These are phyloP conservation scores for Onygenales sp. DNA, from an alignment of 2,329 filamentous ascomycete species.

Conservation along the genomic window DNA sequence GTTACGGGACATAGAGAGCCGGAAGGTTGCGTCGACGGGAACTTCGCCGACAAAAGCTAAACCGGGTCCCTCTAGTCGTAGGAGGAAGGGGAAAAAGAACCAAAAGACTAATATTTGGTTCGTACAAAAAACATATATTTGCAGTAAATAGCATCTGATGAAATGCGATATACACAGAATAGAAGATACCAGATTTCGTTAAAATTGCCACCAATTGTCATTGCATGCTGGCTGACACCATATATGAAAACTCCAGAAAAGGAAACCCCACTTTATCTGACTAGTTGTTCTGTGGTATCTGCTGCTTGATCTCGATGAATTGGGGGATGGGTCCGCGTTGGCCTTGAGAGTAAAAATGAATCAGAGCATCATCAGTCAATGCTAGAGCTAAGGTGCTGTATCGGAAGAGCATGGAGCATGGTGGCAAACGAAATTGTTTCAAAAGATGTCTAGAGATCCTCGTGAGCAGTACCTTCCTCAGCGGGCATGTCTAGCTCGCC, in stretches of 20 bases:
- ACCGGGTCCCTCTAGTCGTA: background rate
- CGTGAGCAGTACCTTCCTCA: conserved; percentile 52
- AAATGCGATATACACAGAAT: background rate
- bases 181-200: background rate
- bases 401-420: no score
- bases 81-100: background rate
- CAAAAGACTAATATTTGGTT: background rate
- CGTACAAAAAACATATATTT: background rate
- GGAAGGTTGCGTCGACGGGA: no score
- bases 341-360: conserved; percentile 1
- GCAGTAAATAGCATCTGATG: background rate
- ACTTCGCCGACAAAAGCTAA: no score
- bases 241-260: background rate
- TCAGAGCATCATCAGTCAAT: background rate
- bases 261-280: background rate
- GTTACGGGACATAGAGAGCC: no score
- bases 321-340: background rate
- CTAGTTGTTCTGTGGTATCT: background rate
- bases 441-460: conserved; percentile 47
- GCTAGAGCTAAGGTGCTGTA: no score
- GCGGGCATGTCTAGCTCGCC: conserved; percentile 51
- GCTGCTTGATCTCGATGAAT: background rate
- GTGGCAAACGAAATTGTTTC: background rate
- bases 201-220: background rate
- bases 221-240: background rate